phyloP scores from a whole-genome alignment of 2,329 filamentous ascomycete species.

The Aureobasidium leucospermi region DNA sequence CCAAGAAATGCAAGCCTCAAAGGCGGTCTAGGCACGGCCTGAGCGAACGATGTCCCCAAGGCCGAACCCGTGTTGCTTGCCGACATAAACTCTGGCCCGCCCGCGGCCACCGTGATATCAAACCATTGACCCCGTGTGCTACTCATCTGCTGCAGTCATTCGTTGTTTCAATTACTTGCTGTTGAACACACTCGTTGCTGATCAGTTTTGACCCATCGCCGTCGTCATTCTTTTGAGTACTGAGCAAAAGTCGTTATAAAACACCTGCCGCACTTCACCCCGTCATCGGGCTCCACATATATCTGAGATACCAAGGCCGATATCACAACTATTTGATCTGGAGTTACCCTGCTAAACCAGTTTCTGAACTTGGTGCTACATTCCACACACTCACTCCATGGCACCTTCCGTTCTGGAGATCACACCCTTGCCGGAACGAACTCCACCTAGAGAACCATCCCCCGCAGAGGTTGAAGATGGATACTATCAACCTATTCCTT shows the following conservation, averaged over 20 bases:
- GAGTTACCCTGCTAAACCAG: not conserved
- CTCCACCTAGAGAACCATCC: not conserved
- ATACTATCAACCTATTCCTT: not conserved
- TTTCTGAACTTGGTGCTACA: not conserved
- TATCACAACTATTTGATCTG: not conserved
- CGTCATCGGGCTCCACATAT: not conserved
- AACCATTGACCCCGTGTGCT: not conserved
- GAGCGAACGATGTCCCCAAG: constrained; percentile 1
- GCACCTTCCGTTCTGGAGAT: not conserved
- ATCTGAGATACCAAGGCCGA: not conserved
- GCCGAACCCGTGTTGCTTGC: not conserved
- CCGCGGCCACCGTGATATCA: not conserved
- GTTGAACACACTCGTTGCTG: not conserved
- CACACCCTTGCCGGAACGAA: not conserved
- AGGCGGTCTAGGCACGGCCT: not conserved
- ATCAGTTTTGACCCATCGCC: not conserved
- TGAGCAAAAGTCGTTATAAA: not conserved
- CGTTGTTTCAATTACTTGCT: not conserved
- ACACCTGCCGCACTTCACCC: not conserved
- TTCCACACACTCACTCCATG: not conserved
- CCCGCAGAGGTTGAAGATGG: constrained; percentile 1
- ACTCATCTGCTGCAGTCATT: not conserved
- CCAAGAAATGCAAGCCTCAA: not conserved
- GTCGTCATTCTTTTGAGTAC: not conserved
- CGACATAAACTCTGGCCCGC: not conserved